Base-by-base conservation (phyloP, 2,329 filamentous ascomycete species). In the Chaetomium sp. region DNA sequence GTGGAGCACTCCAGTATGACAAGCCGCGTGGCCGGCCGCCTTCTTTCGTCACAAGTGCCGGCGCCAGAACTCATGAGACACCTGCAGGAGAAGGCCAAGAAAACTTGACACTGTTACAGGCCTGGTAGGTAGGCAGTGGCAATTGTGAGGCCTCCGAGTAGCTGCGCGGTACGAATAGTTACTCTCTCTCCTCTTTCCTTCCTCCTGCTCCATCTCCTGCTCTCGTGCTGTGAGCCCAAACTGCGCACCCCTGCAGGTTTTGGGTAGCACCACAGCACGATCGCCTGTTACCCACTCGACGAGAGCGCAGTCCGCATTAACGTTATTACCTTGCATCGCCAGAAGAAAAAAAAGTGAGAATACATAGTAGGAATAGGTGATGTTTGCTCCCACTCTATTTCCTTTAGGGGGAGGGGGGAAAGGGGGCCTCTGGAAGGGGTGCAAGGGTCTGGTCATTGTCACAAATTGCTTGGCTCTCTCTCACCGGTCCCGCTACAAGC, bases 161-260 rank as follows among this genome's bases (percentile, higher is more conserved):
- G 19, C 19, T 27, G 19, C 19, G 19, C 19, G 19, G 19, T 27
- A 27, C 19, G 19, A 27, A 27, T 27, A 27, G 19, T 27, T 27
- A 27, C 19, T 27, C 19, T 27, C 19, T 27, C 19, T 27, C 19
- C 19, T 27, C 19, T 27, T 27, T 27, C 19, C 19, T 27, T 27
- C 5, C 45, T 36, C 45, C 4, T n/a, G n/a, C 19, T 35, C 27
- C 12, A n/a, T 11, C 10, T 49, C 46, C 14, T 27, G 19, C 19
- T n/a, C 49, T 9, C 14, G 70, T 95, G 14, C 34, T 42, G 8
- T 19, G 33, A 43, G 52, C 52, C 49, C 49, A 55, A 50, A 49
- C 4, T 36, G 14, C 8, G 8, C 19, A 41, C 14, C 56, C 48
- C 40, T 52, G 56, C 45, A 43, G 45, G 4, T 41, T 47, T 55